Percentiles rank a stretch among this genome's conserved stretches.
Conservation (phyloP, 768 basidiomycete genomes). For the Tylopilus subfusipes region DNA sequence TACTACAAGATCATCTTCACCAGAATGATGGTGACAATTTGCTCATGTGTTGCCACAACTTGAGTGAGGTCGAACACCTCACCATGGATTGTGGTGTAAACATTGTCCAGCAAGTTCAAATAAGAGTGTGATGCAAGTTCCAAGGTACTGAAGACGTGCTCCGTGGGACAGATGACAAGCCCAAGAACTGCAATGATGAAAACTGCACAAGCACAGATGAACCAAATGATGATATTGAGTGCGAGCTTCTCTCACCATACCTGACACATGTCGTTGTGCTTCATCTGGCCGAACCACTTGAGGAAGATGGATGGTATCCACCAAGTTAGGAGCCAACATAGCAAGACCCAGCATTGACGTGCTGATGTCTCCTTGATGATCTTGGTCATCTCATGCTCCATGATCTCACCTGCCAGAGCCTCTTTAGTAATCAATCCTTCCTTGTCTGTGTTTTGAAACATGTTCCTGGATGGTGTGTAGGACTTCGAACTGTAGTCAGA, state of each 20-base stretch:
- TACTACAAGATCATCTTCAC: constrained; percentile 75
- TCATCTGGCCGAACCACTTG: constrained; percentile 81
- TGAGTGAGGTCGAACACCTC: constrained; percentile 88
- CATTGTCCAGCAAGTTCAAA: constrained; percentile 62
- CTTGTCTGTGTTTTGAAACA: constrained; percentile 86
- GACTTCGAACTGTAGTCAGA: constrained; percentile 89
- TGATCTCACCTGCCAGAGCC: constrained; percentile 75
- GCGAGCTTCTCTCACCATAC: constrained; percentile 98
- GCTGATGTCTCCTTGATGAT: constrained; percentile 79
- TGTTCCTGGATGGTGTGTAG: constrained; percentile 91
- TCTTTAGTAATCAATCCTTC: constrained; percentile 76
- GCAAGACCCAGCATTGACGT: constrained; percentile 79
- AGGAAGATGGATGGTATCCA: constrained; percentile 81
- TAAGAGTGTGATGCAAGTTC: constrained; percentile 77
- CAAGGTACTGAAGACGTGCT: constrained; percentile 79
- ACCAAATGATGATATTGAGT: constrained; percentile 94
- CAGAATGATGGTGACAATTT: constrained; percentile 69
- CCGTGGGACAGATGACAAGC: constrained; percentile 86
- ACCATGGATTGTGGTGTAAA: constrained; percentile 81
- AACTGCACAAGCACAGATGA: constrained; percentile 80
- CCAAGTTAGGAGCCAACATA: constrained; percentile 89
- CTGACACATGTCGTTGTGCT: constrained; percentile 87
- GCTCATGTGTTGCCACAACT: constrained; percentile 62
- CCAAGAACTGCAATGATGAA: constrained; percentile 93
- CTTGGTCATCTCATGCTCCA: constrained; percentile 86